Conservation (phyloP, 345 rosid species). For the Rhodamnia rubescens region DNA sequence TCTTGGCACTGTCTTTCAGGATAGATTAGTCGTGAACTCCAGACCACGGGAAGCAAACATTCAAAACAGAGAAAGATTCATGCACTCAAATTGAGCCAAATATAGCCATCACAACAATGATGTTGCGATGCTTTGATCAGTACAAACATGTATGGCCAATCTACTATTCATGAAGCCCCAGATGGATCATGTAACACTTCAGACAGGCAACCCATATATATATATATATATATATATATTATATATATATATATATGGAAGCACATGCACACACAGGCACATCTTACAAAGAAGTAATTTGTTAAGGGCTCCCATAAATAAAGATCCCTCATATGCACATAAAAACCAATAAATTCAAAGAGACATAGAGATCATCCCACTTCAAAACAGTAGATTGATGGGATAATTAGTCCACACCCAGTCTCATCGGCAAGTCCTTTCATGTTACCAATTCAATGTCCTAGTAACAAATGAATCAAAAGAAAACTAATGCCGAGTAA, state of each 20-base stretch:
- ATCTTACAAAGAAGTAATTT: neutral
- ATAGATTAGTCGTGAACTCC: neutral
- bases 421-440: neutral
- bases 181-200: neutral
- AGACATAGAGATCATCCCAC: neutral
- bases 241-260: neutral
- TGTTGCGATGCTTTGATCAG: neutral
- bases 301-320: neutral
- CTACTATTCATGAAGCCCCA: neutral
- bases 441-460: neutral
- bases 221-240: neutral
- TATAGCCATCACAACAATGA: neutral
- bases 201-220: neutral
- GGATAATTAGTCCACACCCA: neutral
- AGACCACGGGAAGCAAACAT: neutral
- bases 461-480: neutral
- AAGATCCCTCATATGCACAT: neutral
- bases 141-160: neutral
- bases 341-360: neutral
- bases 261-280: neutral
- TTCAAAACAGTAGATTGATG: neutral
- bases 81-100: neutral
- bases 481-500: neutral
- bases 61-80: neutral
- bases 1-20: neutral